These are phyloP conservation scores for Thielaviopsis euricoi DNA, from an alignment of 2,329 filamentous ascomycete species.

Conservation along the genomic window DNA sequence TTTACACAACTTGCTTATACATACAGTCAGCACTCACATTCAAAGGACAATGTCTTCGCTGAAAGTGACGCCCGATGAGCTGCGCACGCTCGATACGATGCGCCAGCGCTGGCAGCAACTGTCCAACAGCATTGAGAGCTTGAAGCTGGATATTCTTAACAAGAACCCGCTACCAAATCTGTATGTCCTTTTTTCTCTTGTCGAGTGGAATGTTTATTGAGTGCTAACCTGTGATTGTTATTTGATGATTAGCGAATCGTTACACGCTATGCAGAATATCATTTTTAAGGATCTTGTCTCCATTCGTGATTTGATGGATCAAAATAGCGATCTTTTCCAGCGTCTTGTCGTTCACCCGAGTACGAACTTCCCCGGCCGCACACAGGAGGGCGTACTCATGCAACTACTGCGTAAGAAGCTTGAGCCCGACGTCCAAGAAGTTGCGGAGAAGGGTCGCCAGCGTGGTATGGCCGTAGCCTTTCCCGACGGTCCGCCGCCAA, in stretches of 20 bases:
- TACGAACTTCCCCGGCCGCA: constrained; percentile 56
- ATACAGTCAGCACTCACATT: neutral
- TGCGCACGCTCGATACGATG: constrained; percentile 54
- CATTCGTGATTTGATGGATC: constrained; percentile 46
- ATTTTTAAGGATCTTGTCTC: constrained; percentile 53
- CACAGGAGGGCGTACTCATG: constrained; percentile 47
- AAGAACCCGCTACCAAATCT: constrained; percentile 51
- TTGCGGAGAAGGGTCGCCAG: constrained; percentile 45
- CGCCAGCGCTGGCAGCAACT: constrained; percentile 53
- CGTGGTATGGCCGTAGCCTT: neutral
- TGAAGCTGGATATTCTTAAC: constrained; percentile 42
- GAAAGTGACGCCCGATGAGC: constrained; percentile 39
- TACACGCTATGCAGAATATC: constrained; percentile 56
- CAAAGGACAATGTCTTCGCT: constrained; percentile 23
- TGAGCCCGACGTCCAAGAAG: constrained; percentile 59
- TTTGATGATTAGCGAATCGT: constrained; percentile 38
- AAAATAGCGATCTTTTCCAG: constrained; percentile 50
- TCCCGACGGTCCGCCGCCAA: constrained; percentile 16
- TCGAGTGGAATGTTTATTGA: neutral
- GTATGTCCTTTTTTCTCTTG: constrained; percentile 25
- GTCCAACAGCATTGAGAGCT: constrained; percentile 47
- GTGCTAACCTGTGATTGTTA: neutral
- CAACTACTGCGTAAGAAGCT: constrained; percentile 69
- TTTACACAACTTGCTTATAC: neutral
- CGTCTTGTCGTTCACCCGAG: constrained; percentile 60